These are phyloP conservation scores for Talaromyces sp. DNA, from an alignment of 2,329 filamentous ascomycete genomes.

Conservation along the genomic window DNA sequence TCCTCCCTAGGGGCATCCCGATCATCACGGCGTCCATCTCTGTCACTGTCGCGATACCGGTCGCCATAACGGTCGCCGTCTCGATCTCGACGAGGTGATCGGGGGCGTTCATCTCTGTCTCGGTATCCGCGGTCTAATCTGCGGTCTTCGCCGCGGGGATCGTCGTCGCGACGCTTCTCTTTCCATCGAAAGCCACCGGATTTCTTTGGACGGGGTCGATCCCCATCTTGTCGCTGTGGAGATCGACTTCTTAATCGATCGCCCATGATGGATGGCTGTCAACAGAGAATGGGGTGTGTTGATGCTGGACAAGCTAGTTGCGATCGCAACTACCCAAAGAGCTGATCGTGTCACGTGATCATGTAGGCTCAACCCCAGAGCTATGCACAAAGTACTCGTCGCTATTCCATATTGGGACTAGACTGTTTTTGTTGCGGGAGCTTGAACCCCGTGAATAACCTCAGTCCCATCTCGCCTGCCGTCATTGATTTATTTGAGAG, in stretches of 20 bases:
- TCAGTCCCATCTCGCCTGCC: background rate
- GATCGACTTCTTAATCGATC: conserved; percentile 49
- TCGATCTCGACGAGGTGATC: conserved; percentile 39
- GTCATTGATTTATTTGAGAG: background rate
- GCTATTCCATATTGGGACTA: conserved; percentile 11
- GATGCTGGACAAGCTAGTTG: conserved; percentile 17
- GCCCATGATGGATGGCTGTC: conserved; percentile 28
- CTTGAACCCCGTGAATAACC: conserved; percentile 1
- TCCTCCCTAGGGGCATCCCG: conserved; percentile 34
- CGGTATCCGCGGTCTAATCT: conserved; percentile 58
- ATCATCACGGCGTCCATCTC: conserved; percentile 49
- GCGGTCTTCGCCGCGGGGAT: conserved; percentile 50
- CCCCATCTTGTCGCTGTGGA: conserved; percentile 39
- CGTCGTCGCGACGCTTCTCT: conserved; percentile 52
- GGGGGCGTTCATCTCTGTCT: conserved; percentile 36
- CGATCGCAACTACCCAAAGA: conserved; percentile 10
- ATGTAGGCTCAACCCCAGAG: conserved; percentile 1
- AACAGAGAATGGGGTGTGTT: conserved; percentile 15
- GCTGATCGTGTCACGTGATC: conserved; percentile 1
- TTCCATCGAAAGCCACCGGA: conserved; percentile 53
- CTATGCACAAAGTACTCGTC: conserved; percentile 13
- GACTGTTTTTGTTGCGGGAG: conserved; percentile 5
- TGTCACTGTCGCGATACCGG: conserved; percentile 45
- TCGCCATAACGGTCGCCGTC: conserved; percentile 40
- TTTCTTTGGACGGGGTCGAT: conserved; percentile 44